These are phyloP conservation scores for Colletotrichum brevisporum DNA, from an alignment of 2,329 filamentous ascomycete species.

Conservation along the genomic window DNA sequence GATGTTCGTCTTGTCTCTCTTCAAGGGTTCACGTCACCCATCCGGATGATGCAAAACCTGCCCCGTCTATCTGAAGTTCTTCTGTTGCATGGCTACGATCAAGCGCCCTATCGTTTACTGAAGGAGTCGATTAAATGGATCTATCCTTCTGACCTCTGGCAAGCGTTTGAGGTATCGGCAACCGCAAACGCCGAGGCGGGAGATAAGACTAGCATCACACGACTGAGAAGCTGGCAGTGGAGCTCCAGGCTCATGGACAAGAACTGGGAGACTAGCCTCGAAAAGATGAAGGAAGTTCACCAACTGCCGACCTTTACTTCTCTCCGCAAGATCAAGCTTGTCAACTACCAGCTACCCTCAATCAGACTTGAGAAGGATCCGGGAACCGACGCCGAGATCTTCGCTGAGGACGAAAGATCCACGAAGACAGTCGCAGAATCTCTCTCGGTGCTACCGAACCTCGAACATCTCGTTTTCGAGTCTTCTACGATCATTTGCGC, in stretches of 20 bases:
- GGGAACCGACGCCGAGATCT: constrained; percentile 58
- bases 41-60: constrained; percentile 73
- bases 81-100: constrained; percentile 78
- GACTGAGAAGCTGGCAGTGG: constrained; percentile 73
- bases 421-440: constrained; percentile 60
- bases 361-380: constrained; percentile 51
- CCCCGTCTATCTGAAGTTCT: constrained; percentile 79
- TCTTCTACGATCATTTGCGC: constrained; percentile 81
- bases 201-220: constrained; percentile 50
- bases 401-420: constrained; percentile 50
- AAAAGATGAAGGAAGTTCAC: constrained; percentile 68
- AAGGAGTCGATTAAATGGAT: constrained; percentile 75
- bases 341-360: constrained; percentile 74
- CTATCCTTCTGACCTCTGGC: constrained; percentile 77
- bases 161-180: constrained; percentile 66
- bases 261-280: constrained; percentile 51
- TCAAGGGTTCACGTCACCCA: constrained; percentile 60
- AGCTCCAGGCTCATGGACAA: constrained; percentile 65
- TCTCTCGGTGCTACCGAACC: constrained; percentile 67
- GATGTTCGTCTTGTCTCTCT: constrained; percentile 76
- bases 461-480: constrained; percentile 80
- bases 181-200: constrained; percentile 58
- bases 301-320: constrained; percentile 67
- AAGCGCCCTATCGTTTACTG: constrained; percentile 74
- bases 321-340: constrained; percentile 70